Conservation (phyloP, 1,284 basidiomycete genomes). For the Baeospora myosura region DNA sequence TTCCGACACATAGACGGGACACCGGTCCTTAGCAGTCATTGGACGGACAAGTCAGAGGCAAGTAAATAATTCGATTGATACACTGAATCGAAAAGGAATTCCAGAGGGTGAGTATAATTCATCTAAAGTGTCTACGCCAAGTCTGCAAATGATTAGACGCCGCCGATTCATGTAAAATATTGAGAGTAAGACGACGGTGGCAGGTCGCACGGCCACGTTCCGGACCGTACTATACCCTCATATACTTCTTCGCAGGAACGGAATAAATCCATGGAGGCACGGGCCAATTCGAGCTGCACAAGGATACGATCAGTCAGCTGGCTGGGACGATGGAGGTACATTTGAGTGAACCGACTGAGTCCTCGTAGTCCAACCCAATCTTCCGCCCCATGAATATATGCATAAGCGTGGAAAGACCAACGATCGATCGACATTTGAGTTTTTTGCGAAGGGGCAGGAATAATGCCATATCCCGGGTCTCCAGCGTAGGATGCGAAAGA, state of each 20-base stretch:
- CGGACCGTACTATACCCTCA: constrained; percentile 38
- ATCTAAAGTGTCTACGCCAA: too few species aligned
- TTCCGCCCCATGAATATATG: constrained; percentile 44
- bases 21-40: too few species aligned
- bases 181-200: constrained; percentile 31
- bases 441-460: constrained; percentile 47
- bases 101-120: too few species aligned
- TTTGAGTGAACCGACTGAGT: constrained; percentile 35
- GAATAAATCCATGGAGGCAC: constrained; percentile 38
- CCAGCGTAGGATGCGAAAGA: constrained; percentile 42
- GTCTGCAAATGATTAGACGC: too few species aligned
- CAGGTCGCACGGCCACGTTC: constrained; percentile 50
- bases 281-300: too few species aligned
- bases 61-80: too few species aligned
- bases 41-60: too few species aligned
- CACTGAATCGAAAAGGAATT: too few species aligned
- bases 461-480: constrained; percentile 50
- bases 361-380: constrained; percentile 39
- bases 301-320: constrained; percentile 32
- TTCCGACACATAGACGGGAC: too few species aligned
- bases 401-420: constrained; percentile 40
- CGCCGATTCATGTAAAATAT: constrained; percentile 27
- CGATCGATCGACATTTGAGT: constrained; percentile 31
- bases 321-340: constrained; percentile 2
- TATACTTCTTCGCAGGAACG: constrained; percentile 44